Evolutionary conservation across 202 grass and related monocot genomes (phyloP), one percentile per base, ranked within the genome.

Genomic region (Panicum hallii): DNA sequence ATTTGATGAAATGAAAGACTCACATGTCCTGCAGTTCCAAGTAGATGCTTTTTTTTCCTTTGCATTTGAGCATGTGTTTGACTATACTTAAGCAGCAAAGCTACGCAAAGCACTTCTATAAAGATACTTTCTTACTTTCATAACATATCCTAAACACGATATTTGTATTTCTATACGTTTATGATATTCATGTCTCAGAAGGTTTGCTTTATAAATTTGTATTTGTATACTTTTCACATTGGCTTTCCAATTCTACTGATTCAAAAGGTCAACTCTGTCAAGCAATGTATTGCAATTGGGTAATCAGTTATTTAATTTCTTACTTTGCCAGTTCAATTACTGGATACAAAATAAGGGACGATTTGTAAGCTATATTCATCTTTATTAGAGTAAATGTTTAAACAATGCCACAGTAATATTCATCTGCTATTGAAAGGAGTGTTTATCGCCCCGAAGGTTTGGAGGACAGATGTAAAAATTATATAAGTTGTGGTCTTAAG

Each of bases 201-300:
- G 26, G 17, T 6, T 71, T 83, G 65, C 36, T 55, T 47, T 53
- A 46, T 72, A 0, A 63, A 34, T 75, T 87, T 82, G 9, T 79
- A 17, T 52, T 26, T 56, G 14, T 38, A 38, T 38, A 1, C 7
- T 70, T 67, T 77, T 82, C 22, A 62, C 41, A 49, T 30, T 53
- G 48, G 11, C 28, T 48, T 84, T 42, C 41, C 36, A 54, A 66
- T 50, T 75, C 32, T 65, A 30, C 16, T 34, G 7, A 67, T 74
- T 74, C 66, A 38, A 67, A 65, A 46, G 58, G 7, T 36, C 58
- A 81, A 12, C 32, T 47, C 4, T 61, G 63, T 69, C 36, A 57
- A 47, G 23, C 53, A 69, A 53, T 72, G 42, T 42, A 40, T 12
- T 61, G 28, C 53, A 61, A 11, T 60, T 82, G n/a, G 22, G 58